A percentile compares a stretch with the other conserved stretches of the same genome.
Conservation (phyloP, 2,329 filamentous ascomycete species). For the Alternaria gaisen region DNA sequence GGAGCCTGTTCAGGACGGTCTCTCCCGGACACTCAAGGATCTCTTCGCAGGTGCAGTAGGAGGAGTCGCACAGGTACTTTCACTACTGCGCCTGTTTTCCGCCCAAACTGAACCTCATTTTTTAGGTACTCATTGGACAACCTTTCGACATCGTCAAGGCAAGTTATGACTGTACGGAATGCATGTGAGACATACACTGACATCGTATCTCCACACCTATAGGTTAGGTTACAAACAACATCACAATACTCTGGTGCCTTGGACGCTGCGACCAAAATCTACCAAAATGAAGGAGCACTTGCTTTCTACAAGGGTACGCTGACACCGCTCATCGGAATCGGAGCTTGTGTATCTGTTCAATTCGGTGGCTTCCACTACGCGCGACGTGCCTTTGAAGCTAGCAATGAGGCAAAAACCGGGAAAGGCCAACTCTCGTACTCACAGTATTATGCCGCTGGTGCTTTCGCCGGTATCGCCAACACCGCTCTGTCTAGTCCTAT, state of each 20-base stretch:
- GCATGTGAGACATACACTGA: background rate
- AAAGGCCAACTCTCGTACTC: constrained; percentile 71
- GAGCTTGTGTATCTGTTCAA: constrained; percentile 94
- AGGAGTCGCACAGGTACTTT: constrained; percentile 70
- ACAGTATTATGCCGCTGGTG: constrained; percentile 90
- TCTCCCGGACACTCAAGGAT: constrained; percentile 63
- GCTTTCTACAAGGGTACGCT: constrained; percentile 99
- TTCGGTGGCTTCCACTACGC: constrained; percentile 97
- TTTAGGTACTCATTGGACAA: constrained; percentile 85
- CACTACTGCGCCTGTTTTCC: background rate
- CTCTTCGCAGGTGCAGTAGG: constrained; percentile 88
- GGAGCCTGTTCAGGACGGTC: constrained; percentile 41
- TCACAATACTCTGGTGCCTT: constrained; percentile 81
- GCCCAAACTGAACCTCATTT: background rate
- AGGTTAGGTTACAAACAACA: constrained; percentile 87
- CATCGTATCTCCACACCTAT: background rate
- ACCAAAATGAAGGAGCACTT: constrained; percentile 82
- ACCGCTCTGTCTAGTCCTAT: constrained; percentile 88
- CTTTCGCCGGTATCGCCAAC: constrained; percentile 93
- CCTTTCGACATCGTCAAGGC: constrained; percentile 75
- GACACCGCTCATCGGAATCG: constrained; percentile 93
- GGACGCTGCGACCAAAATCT: constrained; percentile 82
- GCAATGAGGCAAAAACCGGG: constrained; percentile 63
- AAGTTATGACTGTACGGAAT: background rate
- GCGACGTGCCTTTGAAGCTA: constrained; percentile 81